phyloP scores from a whole-genome alignment of 805 yeast genomes.

The Hanseniaspora clermontiae region DNA sequence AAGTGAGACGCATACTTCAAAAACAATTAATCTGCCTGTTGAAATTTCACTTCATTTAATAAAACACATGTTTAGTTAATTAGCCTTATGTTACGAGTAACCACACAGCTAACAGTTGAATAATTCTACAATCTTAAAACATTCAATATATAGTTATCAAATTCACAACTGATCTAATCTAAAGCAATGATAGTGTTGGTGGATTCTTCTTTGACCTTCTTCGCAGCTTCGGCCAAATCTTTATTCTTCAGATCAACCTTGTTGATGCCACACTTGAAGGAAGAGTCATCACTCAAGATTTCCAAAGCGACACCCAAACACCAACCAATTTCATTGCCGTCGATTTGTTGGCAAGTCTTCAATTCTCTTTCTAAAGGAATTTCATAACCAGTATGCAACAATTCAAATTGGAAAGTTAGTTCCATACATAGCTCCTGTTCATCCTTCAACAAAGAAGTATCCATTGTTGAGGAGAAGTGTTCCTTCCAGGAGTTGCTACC shows the following conservation, averaged over 20 bases:
- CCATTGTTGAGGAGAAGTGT: conserved; percentile 51
- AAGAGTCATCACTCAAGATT: conserved; percentile 44
- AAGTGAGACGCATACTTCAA: too few species aligned
- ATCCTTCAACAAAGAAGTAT: conserved; percentile 52
- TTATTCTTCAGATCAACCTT: background rate
- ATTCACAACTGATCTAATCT: background rate
- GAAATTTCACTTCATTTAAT: too few species aligned
- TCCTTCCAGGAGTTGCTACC: conserved; percentile 67
- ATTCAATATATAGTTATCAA: background rate
- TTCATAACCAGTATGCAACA: conserved; percentile 93
- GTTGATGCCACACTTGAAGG: conserved; percentile 7
- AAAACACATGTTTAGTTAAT: too few species aligned
- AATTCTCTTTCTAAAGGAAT: conserved; percentile 82
- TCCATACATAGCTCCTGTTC: conserved; percentile 95
- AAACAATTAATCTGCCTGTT: too few species aligned
- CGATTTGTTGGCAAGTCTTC: conserved; percentile 81
- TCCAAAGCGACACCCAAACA: conserved; percentile 96
- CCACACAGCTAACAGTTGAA: too few species aligned
- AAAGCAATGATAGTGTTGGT: background rate
- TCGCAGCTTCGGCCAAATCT: background rate
- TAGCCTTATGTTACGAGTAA: too few species aligned
- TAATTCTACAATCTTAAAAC: too few species aligned
- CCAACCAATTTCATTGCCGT: conserved; percentile 92
- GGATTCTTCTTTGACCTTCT: background rate
- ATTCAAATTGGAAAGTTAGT: conserved; percentile 74